Evolutionary conservation across 371 early-diverging fungal genomes (phyloP).

Genomic region (Circinella minor): DNA sequence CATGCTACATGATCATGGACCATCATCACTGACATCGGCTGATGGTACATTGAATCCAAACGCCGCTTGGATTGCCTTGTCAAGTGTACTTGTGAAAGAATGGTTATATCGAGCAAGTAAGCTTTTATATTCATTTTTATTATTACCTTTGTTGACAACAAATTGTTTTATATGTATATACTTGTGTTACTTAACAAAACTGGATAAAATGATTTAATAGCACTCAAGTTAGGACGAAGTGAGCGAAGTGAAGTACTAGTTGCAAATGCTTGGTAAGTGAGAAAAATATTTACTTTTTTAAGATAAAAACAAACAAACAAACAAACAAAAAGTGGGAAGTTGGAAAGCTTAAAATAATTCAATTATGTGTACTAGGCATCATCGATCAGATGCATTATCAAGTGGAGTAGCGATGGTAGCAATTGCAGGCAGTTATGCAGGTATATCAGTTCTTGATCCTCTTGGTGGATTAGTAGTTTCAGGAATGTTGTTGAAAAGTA

Average conservation of each 20-base stretch:
- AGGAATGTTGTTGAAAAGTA: constrained; percentile 64
- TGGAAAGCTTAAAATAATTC: neutral
- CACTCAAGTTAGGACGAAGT: constrained; percentile 64
- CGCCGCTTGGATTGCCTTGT: constrained; percentile 76
- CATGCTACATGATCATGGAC: constrained; percentile 22
- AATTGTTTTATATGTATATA: too few relatives aligned
- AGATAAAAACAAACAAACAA: too few relatives aligned
- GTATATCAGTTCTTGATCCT: constrained; percentile 70
- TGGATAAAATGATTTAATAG: constrained; percentile 16
- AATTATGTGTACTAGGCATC: constrained; percentile 52
- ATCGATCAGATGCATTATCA: constrained; percentile 72
- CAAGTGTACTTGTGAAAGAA: constrained; percentile 70
- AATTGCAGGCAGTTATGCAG: constrained; percentile 64
- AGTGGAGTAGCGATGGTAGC: constrained; percentile 66
- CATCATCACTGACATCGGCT: constrained; percentile 10
- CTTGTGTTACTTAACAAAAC: too few relatives aligned
- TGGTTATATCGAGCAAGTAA: constrained; percentile 65
- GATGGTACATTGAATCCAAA: constrained; percentile 57
- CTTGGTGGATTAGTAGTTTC: constrained; percentile 69
- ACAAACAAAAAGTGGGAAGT: neutral
- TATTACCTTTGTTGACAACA: too few relatives aligned
- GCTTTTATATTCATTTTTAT: neutral
- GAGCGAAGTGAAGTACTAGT: constrained; percentile 69
- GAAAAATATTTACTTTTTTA: neutral
- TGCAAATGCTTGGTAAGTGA: constrained; percentile 71